phyloP scores from a whole-genome alignment of 2,329 filamentous ascomycete species.

The Parascedosporium putredinis region DNA sequence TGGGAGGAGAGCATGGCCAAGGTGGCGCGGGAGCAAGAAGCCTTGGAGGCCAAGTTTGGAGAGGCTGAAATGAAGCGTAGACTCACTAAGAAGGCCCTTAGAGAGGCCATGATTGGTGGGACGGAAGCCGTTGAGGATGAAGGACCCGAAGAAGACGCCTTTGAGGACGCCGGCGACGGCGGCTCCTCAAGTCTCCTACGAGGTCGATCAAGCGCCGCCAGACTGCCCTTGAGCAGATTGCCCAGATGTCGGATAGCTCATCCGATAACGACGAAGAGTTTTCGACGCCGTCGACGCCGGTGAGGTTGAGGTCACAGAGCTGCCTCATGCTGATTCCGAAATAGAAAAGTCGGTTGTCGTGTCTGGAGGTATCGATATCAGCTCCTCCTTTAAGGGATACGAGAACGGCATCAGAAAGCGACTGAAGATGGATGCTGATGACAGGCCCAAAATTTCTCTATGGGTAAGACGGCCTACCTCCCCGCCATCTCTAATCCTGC shows the following conservation, averaged over 20 bases:
- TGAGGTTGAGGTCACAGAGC: slow-evolving; percentile 68
- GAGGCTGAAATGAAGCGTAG: slow-evolving; percentile 86
- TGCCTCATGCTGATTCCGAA: slow-evolving; percentile 40
- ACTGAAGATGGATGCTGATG: slow-evolving; percentile 82
- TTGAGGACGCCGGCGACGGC: slow-evolving; percentile 18
- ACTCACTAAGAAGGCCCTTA: slow-evolving; percentile 78
- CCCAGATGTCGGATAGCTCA: slow-evolving; percentile 68
- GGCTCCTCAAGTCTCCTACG: slow-evolving; percentile 26
- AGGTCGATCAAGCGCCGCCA: slow-evolving; percentile 43
- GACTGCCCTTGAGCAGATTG: slow-evolving; percentile 59
- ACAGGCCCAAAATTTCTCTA: slow-evolving; percentile 85
- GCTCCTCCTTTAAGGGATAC: slow-evolving; percentile 75
- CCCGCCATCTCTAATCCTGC: too few relatives aligned
- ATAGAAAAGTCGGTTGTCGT: slow-evolving; percentile 27
- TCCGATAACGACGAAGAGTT: slow-evolving; percentile 85
- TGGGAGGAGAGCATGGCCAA: slow-evolving; percentile 99
- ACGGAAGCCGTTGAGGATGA: neutral
- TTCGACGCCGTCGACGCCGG: slow-evolving; percentile 95
- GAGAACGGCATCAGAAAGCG: slow-evolving; percentile 74
- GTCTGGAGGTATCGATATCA: slow-evolving; percentile 52
- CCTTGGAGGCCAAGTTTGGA: slow-evolving; percentile 75
- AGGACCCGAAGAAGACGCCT: slow-evolving; percentile 19
- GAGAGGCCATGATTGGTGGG: slow-evolving; percentile 57
- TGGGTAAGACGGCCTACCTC: slow-evolving; percentile 64
- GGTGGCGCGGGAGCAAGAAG: slow-evolving; percentile 89